Conservation (phyloP, 75 land plant species). For the Selaginella tamariscina region DNA sequence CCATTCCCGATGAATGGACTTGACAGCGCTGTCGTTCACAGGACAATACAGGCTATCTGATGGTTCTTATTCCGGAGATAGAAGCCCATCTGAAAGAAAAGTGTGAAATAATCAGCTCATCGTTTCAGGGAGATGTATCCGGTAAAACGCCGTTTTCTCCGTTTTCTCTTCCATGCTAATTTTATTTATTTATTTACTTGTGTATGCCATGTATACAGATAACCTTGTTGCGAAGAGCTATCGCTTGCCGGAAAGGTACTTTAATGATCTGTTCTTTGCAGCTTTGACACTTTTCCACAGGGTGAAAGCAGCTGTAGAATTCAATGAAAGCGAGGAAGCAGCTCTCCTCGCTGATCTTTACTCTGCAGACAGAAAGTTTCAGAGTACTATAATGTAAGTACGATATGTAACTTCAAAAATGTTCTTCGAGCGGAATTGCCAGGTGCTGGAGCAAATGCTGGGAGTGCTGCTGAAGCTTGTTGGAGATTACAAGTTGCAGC, state of each 20-base stretch:
- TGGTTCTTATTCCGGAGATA: conserved; percentile 56
- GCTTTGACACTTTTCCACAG: conserved; percentile 30
- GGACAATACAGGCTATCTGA: conserved; percentile 79
- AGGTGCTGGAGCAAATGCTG: conserved; percentile 95
- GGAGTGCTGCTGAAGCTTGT: conserved; percentile 81
- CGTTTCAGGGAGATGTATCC: conserved; percentile 55
- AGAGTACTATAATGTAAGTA: conserved; percentile 74
- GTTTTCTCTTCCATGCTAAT: too few relatives aligned
- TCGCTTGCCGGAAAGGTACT: conserved; percentile 84
- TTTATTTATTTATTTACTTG: too few relatives aligned
- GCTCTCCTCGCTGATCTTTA: conserved; percentile 75
- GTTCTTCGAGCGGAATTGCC: background rate
- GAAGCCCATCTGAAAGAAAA: conserved; percentile 62
- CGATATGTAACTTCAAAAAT: too few relatives aligned
- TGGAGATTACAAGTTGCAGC: conserved; percentile 82
- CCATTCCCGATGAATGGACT: conserved; percentile 2
- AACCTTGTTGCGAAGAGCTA: conserved; percentile 36
- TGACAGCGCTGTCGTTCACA: conserved; percentile 19
- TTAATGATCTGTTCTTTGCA: background rate
- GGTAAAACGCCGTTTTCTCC: too few relatives aligned
- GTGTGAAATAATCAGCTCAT: conserved; percentile 61
- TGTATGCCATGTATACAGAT: too few relatives aligned
- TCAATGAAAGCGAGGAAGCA: conserved; percentile 82
- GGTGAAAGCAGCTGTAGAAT: conserved; percentile 79
- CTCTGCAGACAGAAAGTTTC: conserved; percentile 91